Percentiles rank a stretch among this genome's conserved stretches.
phyloP scores from a whole-genome alignment of 306 rosid genomes.

The Vigna hirtella region DNA sequence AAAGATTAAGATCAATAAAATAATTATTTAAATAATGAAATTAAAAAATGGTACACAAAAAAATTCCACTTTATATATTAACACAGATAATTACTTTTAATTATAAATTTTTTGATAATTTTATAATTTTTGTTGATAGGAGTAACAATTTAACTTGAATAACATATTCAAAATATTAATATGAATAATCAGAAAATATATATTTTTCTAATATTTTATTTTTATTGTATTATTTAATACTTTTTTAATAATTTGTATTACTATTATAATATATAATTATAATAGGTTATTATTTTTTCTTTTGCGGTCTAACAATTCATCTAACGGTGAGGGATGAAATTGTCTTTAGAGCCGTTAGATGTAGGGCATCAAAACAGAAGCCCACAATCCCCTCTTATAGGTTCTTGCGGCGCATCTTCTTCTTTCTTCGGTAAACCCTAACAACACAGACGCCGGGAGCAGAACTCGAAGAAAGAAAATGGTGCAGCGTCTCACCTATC shows the following conservation, averaged over 20 bases:
- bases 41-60: too few species aligned
- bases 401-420: neutral
- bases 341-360: constrained; percentile 38
- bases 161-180: too few species aligned
- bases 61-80: too few species aligned
- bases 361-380: constrained; percentile 38
- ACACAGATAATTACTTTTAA: too few species aligned
- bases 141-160: too few species aligned
- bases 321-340: neutral
- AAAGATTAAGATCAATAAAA: too few species aligned
- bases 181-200: too few species aligned
- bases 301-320: neutral
- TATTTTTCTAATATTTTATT: too few species aligned
- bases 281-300: neutral
- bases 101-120: too few species aligned
- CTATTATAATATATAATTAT: neutral
- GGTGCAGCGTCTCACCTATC: constrained; percentile 84
- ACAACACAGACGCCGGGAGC: neutral
- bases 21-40: too few species aligned
- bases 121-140: too few species aligned
- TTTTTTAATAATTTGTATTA: neutral
- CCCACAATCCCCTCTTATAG: neutral
- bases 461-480: constrained; percentile 48
- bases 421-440: constrained; percentile 52
- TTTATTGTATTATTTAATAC: too few species aligned